phyloP scores from a whole-genome alignment of 306 rosid species.

The Geum urbanum region DNA sequence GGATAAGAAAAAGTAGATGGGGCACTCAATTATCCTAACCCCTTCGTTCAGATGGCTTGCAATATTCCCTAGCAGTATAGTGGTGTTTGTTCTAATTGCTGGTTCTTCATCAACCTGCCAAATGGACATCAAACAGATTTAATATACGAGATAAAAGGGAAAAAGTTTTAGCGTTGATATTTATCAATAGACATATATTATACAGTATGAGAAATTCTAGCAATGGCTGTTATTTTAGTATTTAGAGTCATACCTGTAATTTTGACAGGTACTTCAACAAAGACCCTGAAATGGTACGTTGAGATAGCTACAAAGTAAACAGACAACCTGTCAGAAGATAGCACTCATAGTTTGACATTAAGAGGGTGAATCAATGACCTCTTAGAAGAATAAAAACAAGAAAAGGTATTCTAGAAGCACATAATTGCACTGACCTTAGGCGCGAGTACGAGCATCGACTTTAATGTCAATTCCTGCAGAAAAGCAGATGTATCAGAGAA shows the following conservation, averaged over 20 bases:
- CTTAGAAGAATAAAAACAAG: no score
- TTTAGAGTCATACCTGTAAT: slow-evolving; percentile 68
- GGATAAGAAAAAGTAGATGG: slow-evolving; percentile 1
- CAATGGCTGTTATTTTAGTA: slow-evolving; percentile 11
- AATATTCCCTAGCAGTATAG: slow-evolving; percentile 91
- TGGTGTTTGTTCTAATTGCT: slow-evolving; percentile 93
- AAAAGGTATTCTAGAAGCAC: slow-evolving; percentile 10
- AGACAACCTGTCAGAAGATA: slow-evolving; percentile 12
- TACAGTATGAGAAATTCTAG: background rate
- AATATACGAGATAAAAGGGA: background rate
- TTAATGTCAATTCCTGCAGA: slow-evolving; percentile 91
- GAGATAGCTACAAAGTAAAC: slow-evolving; percentile 73
- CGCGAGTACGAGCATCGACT: slow-evolving; percentile 91
- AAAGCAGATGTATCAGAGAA: slow-evolving; percentile 95
- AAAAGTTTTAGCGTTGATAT: background rate
- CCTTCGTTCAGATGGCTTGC: slow-evolving; percentile 89
- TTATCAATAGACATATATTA: background rate
- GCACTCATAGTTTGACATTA: slow-evolving; percentile 5
- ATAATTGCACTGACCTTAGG: slow-evolving; percentile 56
- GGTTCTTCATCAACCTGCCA: slow-evolving; percentile 97
- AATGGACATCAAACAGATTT: slow-evolving; percentile 18
- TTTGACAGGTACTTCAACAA: slow-evolving; percentile 92
- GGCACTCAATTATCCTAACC: slow-evolving; percentile 46
- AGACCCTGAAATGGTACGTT: slow-evolving; percentile 89
- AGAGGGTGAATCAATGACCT: no score